Evolutionary conservation across 345 rosid genomes (phyloP).

Genomic region (Pugionium cornutum): DNA sequence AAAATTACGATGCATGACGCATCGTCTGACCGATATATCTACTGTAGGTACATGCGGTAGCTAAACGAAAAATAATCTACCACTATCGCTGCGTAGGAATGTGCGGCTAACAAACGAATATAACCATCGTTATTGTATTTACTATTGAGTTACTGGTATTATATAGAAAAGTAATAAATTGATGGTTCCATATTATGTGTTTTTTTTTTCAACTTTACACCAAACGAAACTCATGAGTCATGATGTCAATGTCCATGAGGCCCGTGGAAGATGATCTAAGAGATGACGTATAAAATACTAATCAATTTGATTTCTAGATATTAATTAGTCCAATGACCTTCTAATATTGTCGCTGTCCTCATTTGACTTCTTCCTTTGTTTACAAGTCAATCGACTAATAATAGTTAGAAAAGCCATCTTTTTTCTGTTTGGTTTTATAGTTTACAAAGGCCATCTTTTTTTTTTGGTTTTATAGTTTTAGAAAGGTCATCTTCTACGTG

Average conservation of each 20-base stretch:
- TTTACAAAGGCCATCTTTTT: no score
- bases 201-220: conserved; percentile 32
- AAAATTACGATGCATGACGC: no score
- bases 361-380: conserved; percentile 36
- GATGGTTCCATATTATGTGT: conserved; percentile 8
- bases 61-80: no score
- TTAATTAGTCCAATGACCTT: conserved; percentile 14
- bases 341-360: conserved; percentile 31
- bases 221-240: conserved; percentile 43
- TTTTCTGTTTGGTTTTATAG: no score
- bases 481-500: conserved; percentile 13
- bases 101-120: no score
- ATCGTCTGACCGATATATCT: no score
- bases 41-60: no score
- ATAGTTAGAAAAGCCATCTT: not conserved
- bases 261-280: conserved; percentile 43
- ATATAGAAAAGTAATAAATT: conserved; percentile 22
- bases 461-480: not conserved
- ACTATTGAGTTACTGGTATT: not conserved
- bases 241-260: conserved; percentile 38
- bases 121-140: no score
- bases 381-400: conserved; percentile 30
- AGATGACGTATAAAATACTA: conserved; percentile 38
- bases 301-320: conserved; percentile 13
- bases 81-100: no score